Conservation (phyloP, 1,284 basidiomycete genomes). For the Ceratobasidium sp. region DNA sequence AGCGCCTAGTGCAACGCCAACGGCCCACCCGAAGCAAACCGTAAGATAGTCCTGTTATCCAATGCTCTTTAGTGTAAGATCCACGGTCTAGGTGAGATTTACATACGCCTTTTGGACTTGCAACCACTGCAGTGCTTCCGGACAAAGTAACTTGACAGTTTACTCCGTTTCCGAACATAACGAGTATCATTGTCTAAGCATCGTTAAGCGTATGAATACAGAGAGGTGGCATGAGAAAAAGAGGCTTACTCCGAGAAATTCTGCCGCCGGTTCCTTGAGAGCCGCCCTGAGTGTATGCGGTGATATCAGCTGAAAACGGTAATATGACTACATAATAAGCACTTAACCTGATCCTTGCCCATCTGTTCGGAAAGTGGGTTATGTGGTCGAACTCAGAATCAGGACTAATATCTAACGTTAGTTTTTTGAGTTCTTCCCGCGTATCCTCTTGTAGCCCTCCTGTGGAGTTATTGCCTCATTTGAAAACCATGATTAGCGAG, state of each 20-base stretch:
- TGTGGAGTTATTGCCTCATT: background rate
- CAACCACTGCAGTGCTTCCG: conserved; percentile 65
- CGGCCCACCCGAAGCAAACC: conserved; percentile 75
- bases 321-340: background rate
- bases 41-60: conserved; percentile 68
- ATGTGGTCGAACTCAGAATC: conserved; percentile 8
- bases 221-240: background rate
- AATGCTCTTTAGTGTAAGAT: background rate
- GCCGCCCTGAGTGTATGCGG: background rate
- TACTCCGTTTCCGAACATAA: conserved; percentile 75
- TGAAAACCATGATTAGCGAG: background rate
- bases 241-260: conserved; percentile 68
- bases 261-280: conserved; percentile 74
- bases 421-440: background rate
- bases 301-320: background rate
- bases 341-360: conserved; percentile 28
- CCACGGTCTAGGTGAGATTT: conserved; percentile 54
- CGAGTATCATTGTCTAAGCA: conserved; percentile 68
- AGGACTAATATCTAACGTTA: background rate
- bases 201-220: background rate
- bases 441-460: too few relatives aligned
- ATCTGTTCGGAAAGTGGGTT: conserved; percentile 31
- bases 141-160: conserved; percentile 76
- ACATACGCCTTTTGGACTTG: conserved; percentile 72
- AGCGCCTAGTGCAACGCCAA: conserved; percentile 74